A percentile compares a stretch with the other conserved stretches of the same genome.
Conservation (phyloP, 2,329 filamentous ascomycete species). For the Xylariaceae sp. region DNA sequence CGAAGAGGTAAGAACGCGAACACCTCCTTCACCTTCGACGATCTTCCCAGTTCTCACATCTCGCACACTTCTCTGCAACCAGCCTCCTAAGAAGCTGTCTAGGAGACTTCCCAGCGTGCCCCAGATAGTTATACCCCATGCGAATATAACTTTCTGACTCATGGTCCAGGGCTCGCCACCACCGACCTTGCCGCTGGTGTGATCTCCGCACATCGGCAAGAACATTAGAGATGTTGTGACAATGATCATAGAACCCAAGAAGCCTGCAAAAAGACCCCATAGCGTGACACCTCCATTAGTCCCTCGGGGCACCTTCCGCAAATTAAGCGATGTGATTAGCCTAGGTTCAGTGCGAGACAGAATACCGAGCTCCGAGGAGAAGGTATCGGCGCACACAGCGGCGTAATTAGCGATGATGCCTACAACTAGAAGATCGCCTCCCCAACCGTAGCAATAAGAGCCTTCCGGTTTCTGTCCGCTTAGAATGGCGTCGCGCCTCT, state of each 20-base stretch:
- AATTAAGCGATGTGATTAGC: slow-evolving; percentile 79
- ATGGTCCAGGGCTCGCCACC: slow-evolving; percentile 57
- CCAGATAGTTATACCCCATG: slow-evolving; percentile 69
- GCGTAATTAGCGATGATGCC: slow-evolving; percentile 85
- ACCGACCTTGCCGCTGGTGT: slow-evolving; percentile 45
- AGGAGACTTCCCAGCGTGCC: slow-evolving; percentile 81
- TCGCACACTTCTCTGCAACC: slow-evolving; percentile 84
- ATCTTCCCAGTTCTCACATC: slow-evolving; percentile 86
- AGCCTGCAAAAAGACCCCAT: slow-evolving; percentile 74
- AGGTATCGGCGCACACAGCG: slow-evolving; percentile 89
- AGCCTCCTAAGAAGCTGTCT: slow-evolving; percentile 85
- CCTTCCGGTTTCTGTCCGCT: slow-evolving; percentile 40
- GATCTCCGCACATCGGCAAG: slow-evolving; percentile 68
- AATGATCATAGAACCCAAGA: slow-evolving; percentile 75
- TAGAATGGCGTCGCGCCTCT: slow-evolving; percentile 50
- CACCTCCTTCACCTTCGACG: slow-evolving; percentile 82
- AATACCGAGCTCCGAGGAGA: slow-evolving; percentile 94
- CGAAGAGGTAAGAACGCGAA: slow-evolving; percentile 57
- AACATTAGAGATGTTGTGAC: slow-evolving; percentile 68
- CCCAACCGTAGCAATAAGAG: slow-evolving; percentile 63
- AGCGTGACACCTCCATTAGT: slow-evolving; percentile 92
- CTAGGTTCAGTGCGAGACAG: slow-evolving; percentile 76
- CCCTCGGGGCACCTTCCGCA: slow-evolving; percentile 82
- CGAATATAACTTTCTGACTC: slow-evolving; percentile 52
- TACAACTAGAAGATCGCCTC: slow-evolving; percentile 66